A percentile compares a stretch with the other conserved stretches of the same genome.
Evolutionary conservation across 148 eudicot species (phyloP).

Genomic region (Simmondsia chinensis): DNA sequence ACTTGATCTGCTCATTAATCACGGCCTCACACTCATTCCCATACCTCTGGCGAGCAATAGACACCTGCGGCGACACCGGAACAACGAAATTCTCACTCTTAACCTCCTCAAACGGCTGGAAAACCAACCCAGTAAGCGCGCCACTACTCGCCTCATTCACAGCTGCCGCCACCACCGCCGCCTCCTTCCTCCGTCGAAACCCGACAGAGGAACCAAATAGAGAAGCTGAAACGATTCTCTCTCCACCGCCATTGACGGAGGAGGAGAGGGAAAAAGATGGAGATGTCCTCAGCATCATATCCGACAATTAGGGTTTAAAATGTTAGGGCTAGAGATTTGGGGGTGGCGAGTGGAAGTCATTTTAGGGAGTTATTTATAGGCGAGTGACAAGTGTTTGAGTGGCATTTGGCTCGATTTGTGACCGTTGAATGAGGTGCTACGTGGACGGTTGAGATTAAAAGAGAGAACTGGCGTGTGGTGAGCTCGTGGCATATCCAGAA

Average conservation of each 20-base stretch:
- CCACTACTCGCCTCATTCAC: slow-evolving; percentile 1
- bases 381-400: slow-evolving; percentile 11
- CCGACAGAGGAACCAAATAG: too few relatives aligned
- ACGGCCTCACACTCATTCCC: slow-evolving; percentile 56
- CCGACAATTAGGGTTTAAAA: too few relatives aligned
- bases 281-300: too few relatives aligned
- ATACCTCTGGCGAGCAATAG: slow-evolving; percentile 60
- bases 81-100: slow-evolving; percentile 43
- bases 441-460: slow-evolving; percentile 34
- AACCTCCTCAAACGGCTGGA: slow-evolving; percentile 82
- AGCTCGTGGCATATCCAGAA: slow-evolving; percentile 45
- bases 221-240: too few relatives aligned
- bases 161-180: slow-evolving; percentile 3
- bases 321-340: background rate
- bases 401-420: slow-evolving; percentile 5
- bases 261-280: background rate
- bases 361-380: slow-evolving; percentile 15
- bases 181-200: slow-evolving; percentile 9
- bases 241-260: too few relatives aligned
- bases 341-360: slow-evolving; percentile 1
- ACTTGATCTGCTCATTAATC: slow-evolving; percentile 89
- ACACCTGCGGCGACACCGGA: slow-evolving; percentile 34
- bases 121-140: slow-evolving; percentile 49
- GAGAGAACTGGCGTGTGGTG: slow-evolving; percentile 64
- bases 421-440: slow-evolving; percentile 25